Conservation (phyloP, 1,139 yeast species). For the Blastobotrys buckinghamii region DNA sequence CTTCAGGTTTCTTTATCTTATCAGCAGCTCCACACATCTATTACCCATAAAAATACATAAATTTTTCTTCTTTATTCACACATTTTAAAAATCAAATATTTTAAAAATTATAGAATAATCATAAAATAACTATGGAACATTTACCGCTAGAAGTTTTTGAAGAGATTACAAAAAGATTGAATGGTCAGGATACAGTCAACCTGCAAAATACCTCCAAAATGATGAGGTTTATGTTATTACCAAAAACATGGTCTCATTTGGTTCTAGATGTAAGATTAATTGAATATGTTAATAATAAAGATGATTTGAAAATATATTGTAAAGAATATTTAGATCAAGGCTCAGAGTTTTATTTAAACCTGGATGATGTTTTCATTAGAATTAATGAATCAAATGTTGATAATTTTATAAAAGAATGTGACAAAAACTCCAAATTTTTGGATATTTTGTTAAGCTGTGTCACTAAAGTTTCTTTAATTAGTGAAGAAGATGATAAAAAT, state of each 20-base stretch:
- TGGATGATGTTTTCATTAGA: background rate
- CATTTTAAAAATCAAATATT: no score
- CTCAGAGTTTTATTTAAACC: background rate
- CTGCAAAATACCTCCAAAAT: background rate
- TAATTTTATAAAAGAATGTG: background rate
- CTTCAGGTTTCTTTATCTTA: no score
- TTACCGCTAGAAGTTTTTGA: conserved; percentile 4
- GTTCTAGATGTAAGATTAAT: background rate
- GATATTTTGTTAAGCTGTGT: background rate
- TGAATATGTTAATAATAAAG: background rate
- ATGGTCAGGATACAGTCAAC: background rate
- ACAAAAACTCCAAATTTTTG: background rate
- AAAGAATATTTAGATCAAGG: background rate
- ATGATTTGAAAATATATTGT: background rate
- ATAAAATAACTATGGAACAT: no score
- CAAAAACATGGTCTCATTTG: conserved; percentile 5
- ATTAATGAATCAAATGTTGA: background rate
- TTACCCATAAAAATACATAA: no score
- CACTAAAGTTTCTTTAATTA: background rate
- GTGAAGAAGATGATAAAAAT: background rate
- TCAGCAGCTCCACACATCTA: no score
- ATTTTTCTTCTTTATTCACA: no score
- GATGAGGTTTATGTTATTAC: background rate
- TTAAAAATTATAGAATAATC: no score
- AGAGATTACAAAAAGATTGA: conserved; percentile 1